Evolutionary conservation across 768 basidiomycete genomes (phyloP).

Genomic region (Hydnum rufescens): DNA sequence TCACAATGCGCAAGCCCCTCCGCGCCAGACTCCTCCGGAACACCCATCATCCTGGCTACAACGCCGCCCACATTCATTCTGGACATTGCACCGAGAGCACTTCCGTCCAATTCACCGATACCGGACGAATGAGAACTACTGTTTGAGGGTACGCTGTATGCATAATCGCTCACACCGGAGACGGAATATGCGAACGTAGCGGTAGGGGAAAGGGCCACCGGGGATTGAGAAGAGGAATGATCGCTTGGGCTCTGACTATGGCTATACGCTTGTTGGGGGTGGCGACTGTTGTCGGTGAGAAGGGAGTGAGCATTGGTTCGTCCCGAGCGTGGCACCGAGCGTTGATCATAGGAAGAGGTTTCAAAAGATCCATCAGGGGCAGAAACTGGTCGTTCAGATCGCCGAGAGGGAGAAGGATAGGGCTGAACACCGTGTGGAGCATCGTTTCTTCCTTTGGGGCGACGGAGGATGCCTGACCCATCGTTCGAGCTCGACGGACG

Average conservation of each 20-base stretch:
- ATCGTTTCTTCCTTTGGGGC: background rate
- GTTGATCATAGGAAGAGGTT: no score
- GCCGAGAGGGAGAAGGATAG: background rate
- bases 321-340: background rate
- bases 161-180: no score
- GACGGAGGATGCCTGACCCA: background rate
- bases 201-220: background rate
- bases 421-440: background rate
- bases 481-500: background rate
- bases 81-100: no score
- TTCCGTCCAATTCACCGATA: no score
- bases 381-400: background rate
- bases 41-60: no score
- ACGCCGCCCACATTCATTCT: no score
- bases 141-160: no score
- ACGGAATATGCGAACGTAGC: conserved; percentile 1
- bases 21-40: no score
- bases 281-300: background rate
- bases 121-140: no score
- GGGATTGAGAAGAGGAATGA: background rate
- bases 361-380: no score
- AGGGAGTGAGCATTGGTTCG: background rate
- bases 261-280: background rate
- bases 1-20: no score
- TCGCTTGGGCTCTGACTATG: background rate